Percentiles rank a stretch among this genome's conserved stretches.
Evolutionary conservation across 441 rosid species (phyloP).

Genomic region (Jatropha multifida): DNA sequence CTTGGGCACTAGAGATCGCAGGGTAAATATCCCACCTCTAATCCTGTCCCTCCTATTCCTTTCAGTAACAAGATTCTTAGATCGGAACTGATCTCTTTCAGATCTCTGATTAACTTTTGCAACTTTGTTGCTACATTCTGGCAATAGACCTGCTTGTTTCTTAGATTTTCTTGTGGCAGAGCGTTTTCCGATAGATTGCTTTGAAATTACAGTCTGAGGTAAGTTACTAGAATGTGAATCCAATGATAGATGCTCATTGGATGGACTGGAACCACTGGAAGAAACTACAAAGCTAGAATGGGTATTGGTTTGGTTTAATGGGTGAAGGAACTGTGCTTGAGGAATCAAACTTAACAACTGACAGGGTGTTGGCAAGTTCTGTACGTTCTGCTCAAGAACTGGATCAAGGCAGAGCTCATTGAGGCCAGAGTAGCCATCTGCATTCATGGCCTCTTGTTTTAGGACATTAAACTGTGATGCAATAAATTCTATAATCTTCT

Average conservation of each 20-base stretch:
- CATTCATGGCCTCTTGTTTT: constrained; percentile 29
- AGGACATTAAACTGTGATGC: constrained; percentile 37
- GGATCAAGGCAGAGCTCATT: constrained; percentile 25
- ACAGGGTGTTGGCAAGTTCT: constrained; percentile 26
- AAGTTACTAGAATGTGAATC: constrained; percentile 25
- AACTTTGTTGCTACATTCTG: constrained; percentile 15
- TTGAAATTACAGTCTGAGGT: constrained; percentile 28
- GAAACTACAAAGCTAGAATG: constrained; percentile 48
- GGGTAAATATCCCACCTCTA: constrained; percentile 46
- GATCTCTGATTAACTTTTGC: constrained; percentile 26
- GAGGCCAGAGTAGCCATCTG: constrained; percentile 23
- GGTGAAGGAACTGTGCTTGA: constrained; percentile 25
- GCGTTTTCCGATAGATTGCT: constrained; percentile 26
- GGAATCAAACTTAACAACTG: constrained; percentile 30
- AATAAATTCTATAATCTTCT: constrained; percentile 47
- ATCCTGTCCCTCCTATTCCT: constrained; percentile 71
- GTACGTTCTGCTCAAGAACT: constrained; percentile 31
- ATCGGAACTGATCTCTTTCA: constrained; percentile 36
- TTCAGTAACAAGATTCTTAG: constrained; percentile 79
- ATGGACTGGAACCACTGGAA: constrained; percentile 45
- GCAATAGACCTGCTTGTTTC: constrained; percentile 24
- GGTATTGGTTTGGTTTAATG: constrained; percentile 21
- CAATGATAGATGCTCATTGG: constrained; percentile 37
- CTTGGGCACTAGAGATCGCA: constrained; percentile 74
- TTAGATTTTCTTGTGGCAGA: constrained; percentile 25